A percentile compares a stretch with the other conserved stretches of the same genome.
Conservation (phyloP, 2,329 filamentous ascomycete genomes). For the Ascocoryne sarcoides region DNA sequence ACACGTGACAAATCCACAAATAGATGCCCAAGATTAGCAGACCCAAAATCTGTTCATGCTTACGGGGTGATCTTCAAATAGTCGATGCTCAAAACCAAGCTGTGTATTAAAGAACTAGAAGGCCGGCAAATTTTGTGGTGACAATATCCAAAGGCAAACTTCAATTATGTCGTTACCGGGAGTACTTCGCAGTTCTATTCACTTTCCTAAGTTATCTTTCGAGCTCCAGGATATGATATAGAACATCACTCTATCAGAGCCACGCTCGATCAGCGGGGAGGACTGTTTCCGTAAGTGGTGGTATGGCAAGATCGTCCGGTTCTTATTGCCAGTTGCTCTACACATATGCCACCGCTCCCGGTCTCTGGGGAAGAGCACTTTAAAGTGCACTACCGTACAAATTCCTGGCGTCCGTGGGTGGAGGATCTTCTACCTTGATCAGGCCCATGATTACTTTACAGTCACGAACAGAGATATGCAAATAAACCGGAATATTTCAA, state of each 20-base stretch:
- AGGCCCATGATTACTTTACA: too few species aligned
- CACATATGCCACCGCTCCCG: conserved; percentile 7
- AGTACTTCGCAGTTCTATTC: conserved; percentile 2
- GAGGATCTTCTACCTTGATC: not conserved
- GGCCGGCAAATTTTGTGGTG: too few species aligned
- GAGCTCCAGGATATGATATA: conserved; percentile 11
- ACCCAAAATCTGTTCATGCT: too few species aligned
- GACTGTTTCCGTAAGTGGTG: conserved; percentile 8
- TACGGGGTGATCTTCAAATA: too few species aligned
- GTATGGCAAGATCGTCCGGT: conserved; percentile 7
- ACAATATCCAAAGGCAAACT: too few species aligned
- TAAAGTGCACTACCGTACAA: not conserved
- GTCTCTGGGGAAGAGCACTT: not conserved
- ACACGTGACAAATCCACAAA: too few species aligned
- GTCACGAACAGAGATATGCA: too few species aligned
- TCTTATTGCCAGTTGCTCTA: conserved; percentile 6
- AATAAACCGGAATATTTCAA: too few species aligned
- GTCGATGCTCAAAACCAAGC: too few species aligned
- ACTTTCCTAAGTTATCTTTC: conserved; percentile 11
- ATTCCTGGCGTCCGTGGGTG: not conserved
- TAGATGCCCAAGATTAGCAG: too few species aligned
- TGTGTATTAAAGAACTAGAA: too few species aligned
- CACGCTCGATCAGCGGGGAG: conserved; percentile 5
- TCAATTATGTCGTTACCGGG: not conserved
- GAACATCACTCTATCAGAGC: conserved; percentile 9